Evolutionary conservation across 177 flowering plant species (phyloP).

Genomic region (Vitis hybrid): DNA sequence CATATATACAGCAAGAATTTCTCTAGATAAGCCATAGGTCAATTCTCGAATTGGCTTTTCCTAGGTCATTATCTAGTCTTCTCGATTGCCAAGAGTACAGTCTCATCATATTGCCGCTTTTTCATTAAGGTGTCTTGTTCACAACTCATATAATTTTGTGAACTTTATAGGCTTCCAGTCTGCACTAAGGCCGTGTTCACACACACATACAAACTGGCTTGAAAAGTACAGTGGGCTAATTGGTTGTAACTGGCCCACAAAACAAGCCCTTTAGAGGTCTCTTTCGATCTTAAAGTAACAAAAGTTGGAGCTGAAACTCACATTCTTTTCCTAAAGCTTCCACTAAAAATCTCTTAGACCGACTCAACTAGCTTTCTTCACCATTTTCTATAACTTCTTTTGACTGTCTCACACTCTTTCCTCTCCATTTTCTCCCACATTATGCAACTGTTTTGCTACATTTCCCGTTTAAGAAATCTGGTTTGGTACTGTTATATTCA

Average conservation of each 20-base stretch:
- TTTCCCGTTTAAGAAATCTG: not conserved
- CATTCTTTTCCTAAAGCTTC: slow-evolving; percentile 43
- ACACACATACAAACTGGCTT: not conserved
- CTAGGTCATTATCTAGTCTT: slow-evolving; percentile 4
- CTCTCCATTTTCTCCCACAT: slow-evolving; percentile 9
- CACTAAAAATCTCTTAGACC: slow-evolving; percentile 16
- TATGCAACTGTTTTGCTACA: slow-evolving; percentile 1
- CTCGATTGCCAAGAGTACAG: slow-evolving; percentile 11
- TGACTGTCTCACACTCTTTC: slow-evolving; percentile 37
- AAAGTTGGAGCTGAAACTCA: slow-evolving; percentile 27
- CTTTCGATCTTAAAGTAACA: slow-evolving; percentile 42
- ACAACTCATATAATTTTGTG: slow-evolving; percentile 1
- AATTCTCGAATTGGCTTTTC: slow-evolving; percentile 1
- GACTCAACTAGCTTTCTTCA: slow-evolving; percentile 27
- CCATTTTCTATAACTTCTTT: slow-evolving; percentile 45
- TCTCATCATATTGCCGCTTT: slow-evolving; percentile 12
- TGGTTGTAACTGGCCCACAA: slow-evolving; percentile 26
- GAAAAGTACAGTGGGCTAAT: not conserved
- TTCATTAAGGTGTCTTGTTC: slow-evolving; percentile 11
- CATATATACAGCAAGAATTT: not conserved
- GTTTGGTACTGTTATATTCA: not conserved
- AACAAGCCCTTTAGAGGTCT: slow-evolving; percentile 26
- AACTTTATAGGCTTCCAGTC: too few species aligned
- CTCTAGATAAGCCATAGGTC: not conserved
- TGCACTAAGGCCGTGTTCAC: not conserved